Evolutionary conservation across 805 yeast genomes (phyloP).

Genomic region (Helenozyma rhizophorensis): DNA sequence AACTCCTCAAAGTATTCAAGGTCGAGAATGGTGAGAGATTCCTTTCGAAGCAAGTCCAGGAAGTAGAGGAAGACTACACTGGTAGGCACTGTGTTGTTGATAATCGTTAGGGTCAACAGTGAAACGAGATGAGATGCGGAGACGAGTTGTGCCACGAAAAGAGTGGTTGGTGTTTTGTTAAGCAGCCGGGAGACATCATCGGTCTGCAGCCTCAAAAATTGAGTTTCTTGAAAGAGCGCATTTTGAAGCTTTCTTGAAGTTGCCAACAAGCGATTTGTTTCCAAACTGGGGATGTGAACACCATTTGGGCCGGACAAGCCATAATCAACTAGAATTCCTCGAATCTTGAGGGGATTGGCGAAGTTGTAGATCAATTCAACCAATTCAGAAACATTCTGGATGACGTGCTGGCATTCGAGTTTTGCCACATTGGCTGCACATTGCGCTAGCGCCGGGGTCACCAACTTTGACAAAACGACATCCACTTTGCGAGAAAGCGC

Average conservation of each 20-base stretch:
- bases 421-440: conserved; percentile 2
- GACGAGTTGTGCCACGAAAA: conserved; percentile 5
- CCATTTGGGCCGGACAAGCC: conserved; percentile 1
- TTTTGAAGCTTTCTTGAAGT: conserved; percentile 2
- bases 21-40: conserved; percentile 7
- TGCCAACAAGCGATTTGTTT: conserved; percentile 3
- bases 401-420: conserved; percentile 7
- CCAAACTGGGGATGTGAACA: conserved; percentile 5
- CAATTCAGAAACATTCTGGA: conserved; percentile 9
- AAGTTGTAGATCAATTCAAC: conserved; percentile 9
- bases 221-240: neutral
- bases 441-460: neutral
- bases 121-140: conserved; percentile 8
- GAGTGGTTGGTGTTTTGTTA: conserved; percentile 9
- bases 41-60: conserved; percentile 19
- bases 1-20: conserved; percentile 14
- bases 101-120: conserved; percentile 9
- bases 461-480: conserved; percentile 8
- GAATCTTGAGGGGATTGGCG: conserved; percentile 12
- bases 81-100: conserved; percentile 14
- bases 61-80: conserved; percentile 29
- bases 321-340: conserved; percentile 3
- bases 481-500: conserved; percentile 8
- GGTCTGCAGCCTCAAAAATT: neutral
- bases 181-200: neutral